Evolutionary conservation across 2,329 filamentous ascomycete genomes (phyloP), one percentile per base, ranked within the genome.

Genomic region (Sarocladiaceae sp.): DNA sequence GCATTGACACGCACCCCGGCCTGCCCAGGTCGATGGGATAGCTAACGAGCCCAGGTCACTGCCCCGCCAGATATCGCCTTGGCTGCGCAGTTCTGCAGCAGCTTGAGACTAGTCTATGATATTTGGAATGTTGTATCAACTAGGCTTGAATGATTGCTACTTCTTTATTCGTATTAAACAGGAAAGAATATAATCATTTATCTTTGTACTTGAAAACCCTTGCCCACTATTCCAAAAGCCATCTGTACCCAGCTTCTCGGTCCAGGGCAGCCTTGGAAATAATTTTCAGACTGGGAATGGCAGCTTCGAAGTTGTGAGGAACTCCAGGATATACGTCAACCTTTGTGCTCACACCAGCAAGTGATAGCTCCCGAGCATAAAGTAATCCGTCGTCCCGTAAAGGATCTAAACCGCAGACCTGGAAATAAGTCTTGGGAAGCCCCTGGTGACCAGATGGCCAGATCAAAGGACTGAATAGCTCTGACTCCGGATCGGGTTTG

Each of bases 401-500:
- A 39, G 34, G 34, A 19, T 39, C 34, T 24, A 39, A 24, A 39
- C 34, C 34, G 26, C 19, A 39, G 20, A 39, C 20, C 21, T 39
- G 34, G 20, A 39, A 4, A 24, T 39, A 39, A 3, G 19, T 39
- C 34, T 26, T 39, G 9, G 34, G 34, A 24, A 39, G 34, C n/a
- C 34, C 34, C 16, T 39, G n/a, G 20, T 39, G 34, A 39, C 34
- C 34, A 39, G 34, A 39, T 4, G 34, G 34, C 34, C 34, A 39
- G 20, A 39, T 6, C 20, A 39, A 39, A 26, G 34, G 34, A 16
- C 34, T 39, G 20, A 39, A 39, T n/a, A 39, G 34, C 34, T 39
- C 34, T 15, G 34, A 39, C 34, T 39, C 20, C 16, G 34, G 34
- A 26, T 39, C 34, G 26, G 34, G 34, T 13, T 39, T 39, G 16